Conservation (phyloP, 257 asterid species). For the Mitragyna speciosa region DNA sequence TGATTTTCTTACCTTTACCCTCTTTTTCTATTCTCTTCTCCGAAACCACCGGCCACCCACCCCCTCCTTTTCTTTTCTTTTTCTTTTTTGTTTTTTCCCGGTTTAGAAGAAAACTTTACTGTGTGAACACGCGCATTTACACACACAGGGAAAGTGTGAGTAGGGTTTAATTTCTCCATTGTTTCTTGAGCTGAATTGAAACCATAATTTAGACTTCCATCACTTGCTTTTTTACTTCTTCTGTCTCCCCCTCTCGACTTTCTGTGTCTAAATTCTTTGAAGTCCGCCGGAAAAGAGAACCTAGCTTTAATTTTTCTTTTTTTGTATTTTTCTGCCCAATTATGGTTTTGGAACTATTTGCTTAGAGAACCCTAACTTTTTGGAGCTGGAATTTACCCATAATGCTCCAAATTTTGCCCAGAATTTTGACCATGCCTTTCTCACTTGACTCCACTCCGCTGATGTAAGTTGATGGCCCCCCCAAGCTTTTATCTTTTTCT, state of each 20-base stretch:
- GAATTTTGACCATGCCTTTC: conserved; percentile 23
- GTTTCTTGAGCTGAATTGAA: conserved; percentile 28
- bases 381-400: conserved; percentile 30
- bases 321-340: conserved; percentile 6
- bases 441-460: conserved; percentile 19
- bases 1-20: neutral
- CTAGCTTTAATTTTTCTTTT: conserved; percentile 28
- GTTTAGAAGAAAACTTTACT: neutral
- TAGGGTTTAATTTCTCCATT: conserved; percentile 20
- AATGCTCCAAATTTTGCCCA: conserved; percentile 36
- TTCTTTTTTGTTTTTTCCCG: neutral
- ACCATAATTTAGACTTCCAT: conserved; percentile 12
- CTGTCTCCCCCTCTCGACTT: neutral
- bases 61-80: neutral
- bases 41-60: neutral
- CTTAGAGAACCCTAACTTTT: conserved; percentile 23
- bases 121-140: conserved; percentile 38
- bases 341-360: conserved; percentile 33
- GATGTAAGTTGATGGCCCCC: conserved; percentile 15
- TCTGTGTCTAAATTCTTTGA: neutral
- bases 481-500: conserved; percentile 9
- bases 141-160: conserved; percentile 7
- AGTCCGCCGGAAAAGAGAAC: conserved; percentile 28
- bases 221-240: neutral
- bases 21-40: neutral